Evolutionary conservation across 2,329 filamentous ascomycete genomes (phyloP).

Genomic region (Monilinia fructicola): DNA sequence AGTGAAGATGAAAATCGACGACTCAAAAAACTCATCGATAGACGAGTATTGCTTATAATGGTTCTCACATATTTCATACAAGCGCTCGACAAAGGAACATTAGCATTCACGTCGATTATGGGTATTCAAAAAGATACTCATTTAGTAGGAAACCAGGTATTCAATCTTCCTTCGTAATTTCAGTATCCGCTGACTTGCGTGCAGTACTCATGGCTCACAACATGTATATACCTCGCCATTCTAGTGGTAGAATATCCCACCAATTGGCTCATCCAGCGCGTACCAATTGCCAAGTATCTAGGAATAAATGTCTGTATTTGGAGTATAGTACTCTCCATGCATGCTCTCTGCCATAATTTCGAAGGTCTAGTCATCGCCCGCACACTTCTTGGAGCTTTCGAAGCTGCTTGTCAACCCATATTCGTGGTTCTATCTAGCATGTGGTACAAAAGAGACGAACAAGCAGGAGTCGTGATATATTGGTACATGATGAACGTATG

Average conservation of each 20-base stretch:
- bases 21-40: slow-evolving; percentile 65
- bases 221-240: slow-evolving; percentile 35
- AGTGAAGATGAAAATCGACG: slow-evolving; percentile 58
- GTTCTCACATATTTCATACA: slow-evolving; percentile 54
- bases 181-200: slow-evolving; percentile 45
- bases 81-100: slow-evolving; percentile 41
- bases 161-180: slow-evolving; percentile 47
- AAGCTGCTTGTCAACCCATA: slow-evolving; percentile 65
- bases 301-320: slow-evolving; percentile 20
- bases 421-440: slow-evolving; percentile 60
- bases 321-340: slow-evolving; percentile 16
- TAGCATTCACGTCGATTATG: slow-evolving; percentile 38
- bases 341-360: slow-evolving; percentile 52
- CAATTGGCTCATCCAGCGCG: slow-evolving; percentile 39
- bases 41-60: slow-evolving; percentile 68
- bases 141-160: slow-evolving; percentile 55
- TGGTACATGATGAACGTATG: slow-evolving; percentile 46
- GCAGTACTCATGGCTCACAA: slow-evolving; percentile 36
- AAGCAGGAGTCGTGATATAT: slow-evolving; percentile 60
- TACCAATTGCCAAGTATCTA: slow-evolving; percentile 20
- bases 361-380: slow-evolving; percentile 60
- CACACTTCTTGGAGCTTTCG: slow-evolving; percentile 66
- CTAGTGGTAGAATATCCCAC: slow-evolving; percentile 44
- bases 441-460: slow-evolving; percentile 72
- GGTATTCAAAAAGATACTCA: slow-evolving; percentile 33